Conservation (phyloP, 495 filamentous ascomycete species). For the Aspergillus sclerotiicarbonarius region DNA sequence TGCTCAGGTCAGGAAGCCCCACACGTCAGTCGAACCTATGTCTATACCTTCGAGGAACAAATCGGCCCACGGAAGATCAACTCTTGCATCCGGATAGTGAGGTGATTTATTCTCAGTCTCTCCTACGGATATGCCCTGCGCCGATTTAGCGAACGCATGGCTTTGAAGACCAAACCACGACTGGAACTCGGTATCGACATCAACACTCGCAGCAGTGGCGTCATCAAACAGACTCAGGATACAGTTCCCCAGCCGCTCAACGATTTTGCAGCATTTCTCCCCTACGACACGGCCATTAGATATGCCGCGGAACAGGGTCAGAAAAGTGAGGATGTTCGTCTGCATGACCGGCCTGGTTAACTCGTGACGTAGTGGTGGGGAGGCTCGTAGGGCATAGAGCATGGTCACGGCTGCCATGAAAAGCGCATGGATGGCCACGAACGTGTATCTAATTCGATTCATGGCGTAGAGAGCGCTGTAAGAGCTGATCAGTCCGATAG, state of each 20-base stretch:
- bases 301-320: conserved; percentile 14
- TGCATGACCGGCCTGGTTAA: conserved; percentile 11
- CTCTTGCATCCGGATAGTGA: background rate
- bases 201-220: background rate
- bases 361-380: conserved; percentile 9
- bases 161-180: conserved; percentile 12
- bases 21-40: conserved; percentile 4
- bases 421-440: conserved; percentile 13
- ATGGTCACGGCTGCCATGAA: conserved; percentile 13
- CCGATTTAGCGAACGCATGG: background rate
- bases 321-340: conserved; percentile 13
- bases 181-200: conserved; percentile 9
- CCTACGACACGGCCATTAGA: conserved; percentile 11
- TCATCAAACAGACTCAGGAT: conserved; percentile 9
- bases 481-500: conserved; percentile 13
- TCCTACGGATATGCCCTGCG: background rate
- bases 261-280: conserved; percentile 11
- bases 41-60: conserved; percentile 2
- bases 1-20: background rate
- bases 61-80: conserved; percentile 4
- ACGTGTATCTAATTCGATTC: conserved; percentile 13
- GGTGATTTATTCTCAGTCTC: background rate
- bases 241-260: conserved; percentile 10
- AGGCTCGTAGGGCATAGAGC: conserved; percentile 14
- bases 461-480: conserved; percentile 14